phyloP scores from a whole-genome alignment of 306 rosid species.

The Prunus kanzakura region DNA sequence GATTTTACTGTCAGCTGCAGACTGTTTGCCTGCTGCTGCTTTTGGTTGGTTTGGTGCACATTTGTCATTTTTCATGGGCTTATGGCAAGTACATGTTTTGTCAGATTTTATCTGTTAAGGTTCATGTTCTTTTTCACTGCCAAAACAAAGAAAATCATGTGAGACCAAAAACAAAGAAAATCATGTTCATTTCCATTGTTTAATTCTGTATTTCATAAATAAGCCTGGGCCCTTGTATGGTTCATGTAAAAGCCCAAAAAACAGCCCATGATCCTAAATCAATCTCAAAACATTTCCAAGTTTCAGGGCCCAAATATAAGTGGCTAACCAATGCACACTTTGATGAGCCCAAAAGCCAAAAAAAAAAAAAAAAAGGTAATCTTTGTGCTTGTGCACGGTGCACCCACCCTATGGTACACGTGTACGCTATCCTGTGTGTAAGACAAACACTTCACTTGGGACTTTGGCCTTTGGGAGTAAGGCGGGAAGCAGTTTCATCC shows the following conservation, averaged over 20 bases:
- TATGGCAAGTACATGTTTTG: not conserved
- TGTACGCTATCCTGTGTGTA: not conserved
- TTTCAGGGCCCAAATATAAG: not conserved
- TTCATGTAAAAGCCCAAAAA: not conserved
- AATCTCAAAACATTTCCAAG: not conserved
- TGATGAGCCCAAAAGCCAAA: not conserved
- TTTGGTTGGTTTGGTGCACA: not conserved
- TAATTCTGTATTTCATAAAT: not conserved
- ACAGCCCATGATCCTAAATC: not conserved
- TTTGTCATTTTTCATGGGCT: not conserved
- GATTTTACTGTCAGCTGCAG: not conserved
- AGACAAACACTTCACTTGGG: not conserved
- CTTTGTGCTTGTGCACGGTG: no score
- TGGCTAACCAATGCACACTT: not conserved
- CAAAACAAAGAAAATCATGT: not conserved
- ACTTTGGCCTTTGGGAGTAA: not conserved
- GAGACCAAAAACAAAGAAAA: not conserved
- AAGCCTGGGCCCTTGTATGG: not conserved
- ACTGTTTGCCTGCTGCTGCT: not conserved
- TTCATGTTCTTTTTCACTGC: not conserved
- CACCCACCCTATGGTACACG: not conserved
- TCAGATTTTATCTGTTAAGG: not conserved
- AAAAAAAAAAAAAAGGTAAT: no score
- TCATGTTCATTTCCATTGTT: not conserved
- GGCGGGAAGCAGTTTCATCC: conserved; percentile 20